Conservation (phyloP, 2,329 filamentous ascomycete genomes). For the Cercospora zeina region DNA sequence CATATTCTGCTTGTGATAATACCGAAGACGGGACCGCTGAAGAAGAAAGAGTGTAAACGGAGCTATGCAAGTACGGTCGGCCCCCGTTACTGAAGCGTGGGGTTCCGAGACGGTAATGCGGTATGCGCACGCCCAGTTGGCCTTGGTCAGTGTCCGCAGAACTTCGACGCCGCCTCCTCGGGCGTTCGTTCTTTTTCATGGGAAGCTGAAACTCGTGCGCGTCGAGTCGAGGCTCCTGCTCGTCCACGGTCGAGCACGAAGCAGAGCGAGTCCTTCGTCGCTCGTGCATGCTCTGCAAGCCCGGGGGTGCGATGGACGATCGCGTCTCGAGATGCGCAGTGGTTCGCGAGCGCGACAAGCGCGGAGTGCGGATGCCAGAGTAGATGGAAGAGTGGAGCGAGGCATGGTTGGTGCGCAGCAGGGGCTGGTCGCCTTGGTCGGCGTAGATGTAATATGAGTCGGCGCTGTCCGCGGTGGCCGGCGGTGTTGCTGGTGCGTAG, state of each 20-base stretch:
- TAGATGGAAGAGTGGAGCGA: conserved; percentile 14
- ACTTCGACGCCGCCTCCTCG: conserved; percentile 33
- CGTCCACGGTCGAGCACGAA: conserved; percentile 73
- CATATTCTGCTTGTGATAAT: conserved; percentile 49
- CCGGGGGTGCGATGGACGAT: conserved; percentile 21
- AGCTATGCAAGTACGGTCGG: conserved; percentile 74
- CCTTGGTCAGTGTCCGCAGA: conserved; percentile 33
- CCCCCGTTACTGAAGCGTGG: conserved; percentile 76
- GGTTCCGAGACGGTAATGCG: conserved; percentile 78
- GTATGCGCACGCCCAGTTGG: conserved; percentile 56
- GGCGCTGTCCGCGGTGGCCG: conserved; percentile 31
- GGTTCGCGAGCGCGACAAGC: conserved; percentile 20
- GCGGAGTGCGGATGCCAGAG: conserved; percentile 35
- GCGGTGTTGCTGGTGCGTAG: conserved; percentile 36
- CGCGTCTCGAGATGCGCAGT: conserved; percentile 11
- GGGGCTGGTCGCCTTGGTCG: conserved; percentile 22
- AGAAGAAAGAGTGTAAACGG: conserved; percentile 66
- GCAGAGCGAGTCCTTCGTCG: conserved; percentile 57
- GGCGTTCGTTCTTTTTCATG: conserved; percentile 31
- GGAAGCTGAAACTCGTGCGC: conserved; percentile 33
- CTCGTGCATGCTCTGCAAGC: conserved; percentile 27
- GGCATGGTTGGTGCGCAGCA: conserved; percentile 25
- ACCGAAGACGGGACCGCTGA: conserved; percentile 66
- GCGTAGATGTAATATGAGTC: conserved; percentile 22
- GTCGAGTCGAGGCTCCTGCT: conserved; percentile 48